phyloP scores from a whole-genome alignment of 2,329 filamentous ascomycete genomes.

The Pochonia chlamydosporia region DNA sequence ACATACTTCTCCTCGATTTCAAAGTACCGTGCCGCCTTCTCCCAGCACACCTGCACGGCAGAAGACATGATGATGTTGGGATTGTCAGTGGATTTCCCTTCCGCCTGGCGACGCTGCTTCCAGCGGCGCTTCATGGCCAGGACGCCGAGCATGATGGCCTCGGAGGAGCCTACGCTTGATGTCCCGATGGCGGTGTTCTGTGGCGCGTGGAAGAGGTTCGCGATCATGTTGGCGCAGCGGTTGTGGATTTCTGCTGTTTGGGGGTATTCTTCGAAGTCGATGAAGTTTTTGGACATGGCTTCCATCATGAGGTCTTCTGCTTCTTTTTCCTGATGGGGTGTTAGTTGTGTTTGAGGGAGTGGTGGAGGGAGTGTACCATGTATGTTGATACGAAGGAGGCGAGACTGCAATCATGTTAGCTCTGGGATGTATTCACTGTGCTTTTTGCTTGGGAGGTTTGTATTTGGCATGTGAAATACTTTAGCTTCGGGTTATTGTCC shows the following conservation, averaged over 20 bases:
- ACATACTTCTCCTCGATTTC: constrained; percentile 86
- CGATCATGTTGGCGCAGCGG: constrained; percentile 88
- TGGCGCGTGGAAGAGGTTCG: constrained; percentile 79
- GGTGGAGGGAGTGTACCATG: constrained; percentile 54
- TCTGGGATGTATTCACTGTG: neutral
- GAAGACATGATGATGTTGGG: constrained; percentile 96
- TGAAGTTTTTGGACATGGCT: constrained; percentile 91
- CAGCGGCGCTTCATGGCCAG: constrained; percentile 51
- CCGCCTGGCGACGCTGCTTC: constrained; percentile 79
- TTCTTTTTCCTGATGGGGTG: constrained; percentile 68
- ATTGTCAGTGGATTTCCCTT: constrained; percentile 70
- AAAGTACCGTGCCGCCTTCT: constrained; percentile 85
- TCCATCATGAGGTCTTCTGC: constrained; percentile 89
- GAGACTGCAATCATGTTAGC: constrained; percentile 45
- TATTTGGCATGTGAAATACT: constrained; percentile 40
- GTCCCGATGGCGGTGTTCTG: constrained; percentile 72
- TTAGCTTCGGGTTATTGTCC: constrained; percentile 85
- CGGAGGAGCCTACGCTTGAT: constrained; percentile 82
- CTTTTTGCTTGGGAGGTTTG: neutral
- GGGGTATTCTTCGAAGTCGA: constrained; percentile 81
- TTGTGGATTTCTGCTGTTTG: constrained; percentile 83
- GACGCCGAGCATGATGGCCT: constrained; percentile 63
- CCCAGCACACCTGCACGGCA: constrained; percentile 95
- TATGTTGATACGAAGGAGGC: constrained; percentile 94
- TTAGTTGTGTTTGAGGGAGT: neutral